phyloP scores from a whole-genome alignment of 2,329 filamentous ascomycete genomes.

The Coleophoma cylindrospora region DNA sequence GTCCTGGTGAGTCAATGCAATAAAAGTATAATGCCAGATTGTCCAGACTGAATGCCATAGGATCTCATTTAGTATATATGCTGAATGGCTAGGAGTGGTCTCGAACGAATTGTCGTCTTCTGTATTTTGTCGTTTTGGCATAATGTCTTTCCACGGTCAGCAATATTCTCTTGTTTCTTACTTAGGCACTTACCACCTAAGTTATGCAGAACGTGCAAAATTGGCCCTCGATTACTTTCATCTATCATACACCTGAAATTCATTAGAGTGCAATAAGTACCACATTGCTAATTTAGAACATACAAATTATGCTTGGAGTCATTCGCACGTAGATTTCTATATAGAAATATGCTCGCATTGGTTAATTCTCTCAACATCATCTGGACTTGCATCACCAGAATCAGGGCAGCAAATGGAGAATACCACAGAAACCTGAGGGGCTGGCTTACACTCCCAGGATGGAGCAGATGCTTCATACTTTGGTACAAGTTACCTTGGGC shows the following conservation, averaged over 20 bases:
- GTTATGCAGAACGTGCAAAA: neutral
- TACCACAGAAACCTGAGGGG: neutral
- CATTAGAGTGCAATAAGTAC: too few relatives aligned
- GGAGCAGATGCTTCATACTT: slow-evolving; percentile 1
- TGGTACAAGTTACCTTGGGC: neutral
- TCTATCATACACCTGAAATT: neutral
- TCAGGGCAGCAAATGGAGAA: neutral
- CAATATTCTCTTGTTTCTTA: too few relatives aligned
- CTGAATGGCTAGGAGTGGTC: too few relatives aligned
- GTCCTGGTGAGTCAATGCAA: slow-evolving; percentile 1
- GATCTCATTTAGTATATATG: neutral
- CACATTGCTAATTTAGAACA: neutral
- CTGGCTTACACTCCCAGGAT: neutral
- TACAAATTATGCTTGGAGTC: neutral
- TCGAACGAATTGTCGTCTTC: neutral
- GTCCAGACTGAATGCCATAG: neutral
- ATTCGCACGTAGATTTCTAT: neutral
- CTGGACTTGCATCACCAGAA: neutral
- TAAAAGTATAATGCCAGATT: neutral
- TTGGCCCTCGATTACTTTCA: neutral
- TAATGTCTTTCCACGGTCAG: neutral
- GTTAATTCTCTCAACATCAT: neutral
- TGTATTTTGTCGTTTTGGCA: neutral
- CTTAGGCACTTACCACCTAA: neutral
- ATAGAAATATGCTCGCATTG: neutral